Percentiles rank a stretch among this genome's conserved stretches.
Evolutionary conservation across 768 basidiomycete genomes (phyloP).

Genomic region (Wakefieldia striispora): DNA sequence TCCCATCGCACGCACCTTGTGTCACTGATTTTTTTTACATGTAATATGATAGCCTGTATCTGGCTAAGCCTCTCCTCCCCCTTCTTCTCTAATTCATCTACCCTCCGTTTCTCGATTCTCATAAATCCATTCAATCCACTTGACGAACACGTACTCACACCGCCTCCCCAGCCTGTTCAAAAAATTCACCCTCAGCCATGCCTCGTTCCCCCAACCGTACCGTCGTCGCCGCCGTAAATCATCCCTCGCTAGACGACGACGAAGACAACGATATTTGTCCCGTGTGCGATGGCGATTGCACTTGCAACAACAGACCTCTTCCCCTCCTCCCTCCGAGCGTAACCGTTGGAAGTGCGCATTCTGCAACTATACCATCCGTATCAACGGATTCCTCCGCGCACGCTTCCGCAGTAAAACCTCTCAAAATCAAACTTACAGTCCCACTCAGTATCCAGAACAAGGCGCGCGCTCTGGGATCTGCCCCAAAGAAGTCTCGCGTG

Average conservation of each 20-base stretch:
- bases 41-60: slow-evolving; percentile 33
- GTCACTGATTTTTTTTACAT: slow-evolving; percentile 37
- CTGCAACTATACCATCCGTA: slow-evolving; percentile 38
- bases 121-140: slow-evolving; percentile 27
- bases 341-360: slow-evolving; percentile 35
- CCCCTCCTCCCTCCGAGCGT: slow-evolving; percentile 31
- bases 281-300: slow-evolving; percentile 89
- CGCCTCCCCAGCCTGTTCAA: slow-evolving; percentile 36
- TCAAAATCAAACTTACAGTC: slow-evolving; percentile 75
- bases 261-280: slow-evolving; percentile 88
- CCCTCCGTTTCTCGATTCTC: slow-evolving; percentile 11
- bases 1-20: slow-evolving; percentile 28
- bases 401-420: slow-evolving; percentile 31
- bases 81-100: slow-evolving; percentile 25
- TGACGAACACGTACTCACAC: slow-evolving; percentile 25
- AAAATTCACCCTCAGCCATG: slow-evolving; percentile 60
- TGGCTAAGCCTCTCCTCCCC: slow-evolving; percentile 10
- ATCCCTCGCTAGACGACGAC: slow-evolving; percentile 49
- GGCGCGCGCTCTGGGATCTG: slow-evolving; percentile 28
- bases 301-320: slow-evolving; percentile 55
- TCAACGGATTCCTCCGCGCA: slow-evolving; percentile 34
- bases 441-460: slow-evolving; percentile 55
- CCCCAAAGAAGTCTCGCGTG: slow-evolving; percentile 28
- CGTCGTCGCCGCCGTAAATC: slow-evolving; percentile 46
- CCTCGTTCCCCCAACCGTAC: slow-evolving; percentile 69